phyloP scores from a whole-genome alignment of 306 rosid species.

The Prunus armeniaca region DNA sequence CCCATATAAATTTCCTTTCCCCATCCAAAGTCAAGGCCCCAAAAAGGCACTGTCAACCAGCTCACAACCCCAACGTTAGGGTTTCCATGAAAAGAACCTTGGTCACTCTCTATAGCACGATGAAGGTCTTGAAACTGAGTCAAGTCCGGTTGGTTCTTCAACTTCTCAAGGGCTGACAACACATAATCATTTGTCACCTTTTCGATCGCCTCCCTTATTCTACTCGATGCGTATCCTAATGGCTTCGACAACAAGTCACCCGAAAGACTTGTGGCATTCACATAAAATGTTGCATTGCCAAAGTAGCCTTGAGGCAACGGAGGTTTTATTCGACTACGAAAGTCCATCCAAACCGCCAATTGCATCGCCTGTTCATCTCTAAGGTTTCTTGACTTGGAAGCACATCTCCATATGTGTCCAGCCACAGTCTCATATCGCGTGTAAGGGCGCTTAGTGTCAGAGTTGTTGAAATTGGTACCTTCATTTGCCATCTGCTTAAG shows the following conservation, averaged over 20 bases:
- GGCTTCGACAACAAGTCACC: slow-evolving; percentile 56
- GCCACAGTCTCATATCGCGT: slow-evolving; percentile 45
- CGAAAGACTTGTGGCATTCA: slow-evolving; percentile 29
- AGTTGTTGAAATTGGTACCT: background rate
- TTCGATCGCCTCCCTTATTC: slow-evolving; percentile 50
- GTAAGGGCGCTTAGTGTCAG: slow-evolving; percentile 20
- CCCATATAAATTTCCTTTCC: slow-evolving; percentile 53
- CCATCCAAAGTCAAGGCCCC: slow-evolving; percentile 68
- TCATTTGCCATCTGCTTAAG: slow-evolving; percentile 42
- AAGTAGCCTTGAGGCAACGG: slow-evolving; percentile 45
- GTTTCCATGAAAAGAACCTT: slow-evolving; percentile 39
- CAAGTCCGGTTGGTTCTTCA: slow-evolving; percentile 48
- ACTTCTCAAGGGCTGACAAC: slow-evolving; percentile 34
- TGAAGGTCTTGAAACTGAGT: slow-evolving; percentile 46
- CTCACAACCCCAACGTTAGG: slow-evolving; percentile 47
- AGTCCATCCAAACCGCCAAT: slow-evolving; percentile 38
- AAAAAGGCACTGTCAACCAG: slow-evolving; percentile 53
- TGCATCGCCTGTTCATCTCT: slow-evolving; percentile 14
- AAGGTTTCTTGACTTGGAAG: slow-evolving; percentile 48
- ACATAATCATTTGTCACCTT: slow-evolving; percentile 43
- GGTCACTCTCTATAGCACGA: slow-evolving; percentile 14
- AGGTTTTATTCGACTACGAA: slow-evolving; percentile 42
- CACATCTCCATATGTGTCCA: slow-evolving; percentile 56
- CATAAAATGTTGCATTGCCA: slow-evolving; percentile 55
- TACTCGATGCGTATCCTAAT: slow-evolving; percentile 46